Evolutionary conservation across 257 asterid genomes (phyloP), one percentile per base, ranked within the genome.

Genomic region (Solanum etuberosum): DNA sequence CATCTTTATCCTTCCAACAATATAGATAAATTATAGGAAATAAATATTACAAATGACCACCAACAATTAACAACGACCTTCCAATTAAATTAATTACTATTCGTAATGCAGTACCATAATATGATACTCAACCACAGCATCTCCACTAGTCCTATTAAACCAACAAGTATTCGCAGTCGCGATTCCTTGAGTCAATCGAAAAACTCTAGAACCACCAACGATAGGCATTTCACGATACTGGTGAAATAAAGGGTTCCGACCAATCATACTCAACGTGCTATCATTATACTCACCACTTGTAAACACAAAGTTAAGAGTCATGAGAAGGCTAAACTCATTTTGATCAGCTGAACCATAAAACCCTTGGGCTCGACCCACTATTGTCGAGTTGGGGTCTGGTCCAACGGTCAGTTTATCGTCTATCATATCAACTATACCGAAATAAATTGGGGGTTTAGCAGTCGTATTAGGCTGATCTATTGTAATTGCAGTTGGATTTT

Each of bases 351-450:
- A 84, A 43, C 83, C 89, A 70, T 86, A 77, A 10, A 92, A 46
- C 32, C 95, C 94, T 71, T 90, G 93, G 23, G 92, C 90, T 51
- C 94, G 91, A 15, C 95, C 96, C 31, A 91, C n/a, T 84, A 90
- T 81, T 74, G 59, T 21, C 13, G 94, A 91, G 6, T 43, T 70
- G 61, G 72, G 80, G 31, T 71, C 88, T 0, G 94, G 93, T 6
- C 76, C 86, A 0, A 5, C 67, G 0, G 90, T 91, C 3, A 92
- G 16, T 10, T 88, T 88, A 51, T 90, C 89, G 63, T 92, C 94
- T 71, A 89, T 82, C 86, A 91, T 76, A 11, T 42, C 23, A 7
- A 87, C 35, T 14, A 40, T 21, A 2, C 93, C 93, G 18, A 92
- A 93, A 2, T 12, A 43, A 25, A 92, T 85, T 2, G 87, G 89